Conservation (phyloP, 768 basidiomycete species). For the Ramaria sp. region DNA sequence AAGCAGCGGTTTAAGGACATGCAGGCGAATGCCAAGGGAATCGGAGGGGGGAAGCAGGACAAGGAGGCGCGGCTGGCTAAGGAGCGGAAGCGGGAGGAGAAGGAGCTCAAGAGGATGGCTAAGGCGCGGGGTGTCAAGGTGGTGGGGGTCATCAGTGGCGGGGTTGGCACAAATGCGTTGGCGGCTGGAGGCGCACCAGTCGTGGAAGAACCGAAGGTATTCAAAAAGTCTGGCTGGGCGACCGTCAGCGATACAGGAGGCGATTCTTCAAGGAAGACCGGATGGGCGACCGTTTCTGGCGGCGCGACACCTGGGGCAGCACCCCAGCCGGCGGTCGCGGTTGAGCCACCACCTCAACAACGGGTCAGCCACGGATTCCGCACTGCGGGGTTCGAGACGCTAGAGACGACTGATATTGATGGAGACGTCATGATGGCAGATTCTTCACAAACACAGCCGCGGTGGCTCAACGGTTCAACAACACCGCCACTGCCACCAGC, state of each 20-base stretch:
- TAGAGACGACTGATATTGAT: conserved; percentile 33
- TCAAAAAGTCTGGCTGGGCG: conserved; percentile 42
- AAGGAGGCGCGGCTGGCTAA: conserved; percentile 69
- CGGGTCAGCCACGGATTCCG: conserved; percentile 37
- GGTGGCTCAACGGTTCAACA: conserved; percentile 16
- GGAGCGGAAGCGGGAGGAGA: conserved; percentile 77
- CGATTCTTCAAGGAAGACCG: conserved; percentile 6
- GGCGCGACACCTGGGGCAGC: conserved; percentile 8
- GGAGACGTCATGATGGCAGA: not conserved
- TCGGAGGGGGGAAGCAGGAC: conserved; percentile 49
- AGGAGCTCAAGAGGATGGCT: conserved; percentile 74
- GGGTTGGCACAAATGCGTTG: conserved; percentile 11
- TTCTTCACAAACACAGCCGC: conserved; percentile 6
- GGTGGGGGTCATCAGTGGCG: conserved; percentile 18
- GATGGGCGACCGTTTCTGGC: conserved; percentile 15
- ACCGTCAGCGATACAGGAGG: conserved; percentile 23
- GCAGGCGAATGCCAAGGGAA: conserved; percentile 50
- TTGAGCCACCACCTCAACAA: conserved; percentile 13
- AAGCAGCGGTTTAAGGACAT: conserved; percentile 75
- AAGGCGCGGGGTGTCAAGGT: conserved; percentile 66
- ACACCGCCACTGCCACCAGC: conserved; percentile 15
- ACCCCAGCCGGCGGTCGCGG: not conserved
- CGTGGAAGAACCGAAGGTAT: conserved; percentile 18
- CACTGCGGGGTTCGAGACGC: conserved; percentile 55
- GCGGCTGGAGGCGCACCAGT: conserved; percentile 10